Evolutionary conservation across 2,329 filamentous ascomycete species (phyloP).

Genomic region (Chalaropsis ovoidea): DNA sequence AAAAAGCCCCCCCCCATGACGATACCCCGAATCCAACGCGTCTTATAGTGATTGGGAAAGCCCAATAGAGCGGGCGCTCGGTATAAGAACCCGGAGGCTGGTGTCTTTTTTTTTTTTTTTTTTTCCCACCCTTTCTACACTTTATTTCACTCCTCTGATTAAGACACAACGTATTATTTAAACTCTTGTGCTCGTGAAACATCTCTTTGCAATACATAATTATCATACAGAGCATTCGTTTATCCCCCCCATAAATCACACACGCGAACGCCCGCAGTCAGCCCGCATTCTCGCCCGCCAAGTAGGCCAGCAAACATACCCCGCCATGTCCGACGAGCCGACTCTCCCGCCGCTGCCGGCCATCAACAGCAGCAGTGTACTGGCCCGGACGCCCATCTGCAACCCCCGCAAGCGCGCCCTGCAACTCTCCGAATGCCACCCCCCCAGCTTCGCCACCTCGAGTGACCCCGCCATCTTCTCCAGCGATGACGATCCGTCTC

Average conservation of each 20-base stretch:
- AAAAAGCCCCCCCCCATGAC: constrained; percentile 7
- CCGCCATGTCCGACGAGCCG: constrained; percentile 36
- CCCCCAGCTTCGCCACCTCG: constrained; percentile 44
- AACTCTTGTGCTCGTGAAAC: background rate
- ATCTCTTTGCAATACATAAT: constrained; percentile 7
- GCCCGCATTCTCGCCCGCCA: background rate
- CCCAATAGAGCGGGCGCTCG: background rate
- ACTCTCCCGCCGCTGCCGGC: constrained; percentile 35
- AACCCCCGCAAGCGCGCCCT: constrained; percentile 36
- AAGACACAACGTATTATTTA: background rate
- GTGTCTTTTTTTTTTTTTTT: background rate
- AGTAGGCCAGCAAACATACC: background rate
- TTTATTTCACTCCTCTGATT: background rate
- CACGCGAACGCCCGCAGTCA: background rate
- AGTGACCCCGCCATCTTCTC: constrained; percentile 64
- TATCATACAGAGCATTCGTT: background rate
- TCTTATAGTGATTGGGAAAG: constrained; percentile 9
- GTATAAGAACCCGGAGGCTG: constrained; percentile 15
- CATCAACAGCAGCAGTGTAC: constrained; percentile 28
- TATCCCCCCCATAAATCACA: background rate
- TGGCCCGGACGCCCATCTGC: constrained; percentile 29
- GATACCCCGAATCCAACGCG: constrained; percentile 3
- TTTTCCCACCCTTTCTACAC: background rate
- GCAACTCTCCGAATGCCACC: constrained; percentile 29
- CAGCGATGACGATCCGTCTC: constrained; percentile 57